phyloP scores from a whole-genome alignment of 1,284 basidiomycete species.

The Puccinia coronata region DNA sequence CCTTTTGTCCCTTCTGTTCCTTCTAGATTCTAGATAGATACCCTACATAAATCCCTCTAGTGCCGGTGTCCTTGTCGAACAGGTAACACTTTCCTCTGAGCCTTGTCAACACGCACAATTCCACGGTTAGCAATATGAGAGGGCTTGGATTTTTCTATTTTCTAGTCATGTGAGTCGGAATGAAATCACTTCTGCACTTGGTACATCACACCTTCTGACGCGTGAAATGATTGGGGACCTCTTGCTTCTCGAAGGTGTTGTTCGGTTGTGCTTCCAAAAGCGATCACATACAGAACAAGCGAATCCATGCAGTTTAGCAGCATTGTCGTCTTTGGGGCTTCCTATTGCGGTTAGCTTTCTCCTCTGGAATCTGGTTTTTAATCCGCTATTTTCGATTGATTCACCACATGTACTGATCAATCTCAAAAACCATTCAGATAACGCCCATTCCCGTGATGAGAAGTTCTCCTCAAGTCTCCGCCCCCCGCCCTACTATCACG shows the following conservation, averaged over 20 bases:
- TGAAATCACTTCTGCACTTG: not conserved
- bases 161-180: not conserved
- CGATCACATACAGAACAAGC: not conserved
- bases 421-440: constrained; percentile 1
- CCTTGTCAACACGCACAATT: not conserved
- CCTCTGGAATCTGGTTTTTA: not conserved
- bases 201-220: not conserved
- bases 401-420: not conserved
- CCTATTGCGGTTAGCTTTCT: constrained; percentile 41
- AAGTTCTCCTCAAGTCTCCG: constrained; percentile 17
- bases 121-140: not conserved
- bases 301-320: constrained; percentile 9
- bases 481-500: constrained; percentile 31
- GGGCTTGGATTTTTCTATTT: not conserved
- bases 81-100: not conserved
- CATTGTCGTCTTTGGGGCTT: constrained; percentile 47
- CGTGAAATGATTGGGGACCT: not conserved
- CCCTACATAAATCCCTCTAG: no score
- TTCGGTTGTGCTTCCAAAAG: constrained; percentile 16
- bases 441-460: constrained; percentile 14
- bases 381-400: not conserved
- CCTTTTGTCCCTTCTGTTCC: not conserved
- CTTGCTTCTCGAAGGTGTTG: constrained; percentile 9
- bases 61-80: no score
- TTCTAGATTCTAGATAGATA: not conserved